Base-by-base conservation (phyloP, 2,329 filamentous ascomycete genomes). In the Trichoderma pleuroti region DNA sequence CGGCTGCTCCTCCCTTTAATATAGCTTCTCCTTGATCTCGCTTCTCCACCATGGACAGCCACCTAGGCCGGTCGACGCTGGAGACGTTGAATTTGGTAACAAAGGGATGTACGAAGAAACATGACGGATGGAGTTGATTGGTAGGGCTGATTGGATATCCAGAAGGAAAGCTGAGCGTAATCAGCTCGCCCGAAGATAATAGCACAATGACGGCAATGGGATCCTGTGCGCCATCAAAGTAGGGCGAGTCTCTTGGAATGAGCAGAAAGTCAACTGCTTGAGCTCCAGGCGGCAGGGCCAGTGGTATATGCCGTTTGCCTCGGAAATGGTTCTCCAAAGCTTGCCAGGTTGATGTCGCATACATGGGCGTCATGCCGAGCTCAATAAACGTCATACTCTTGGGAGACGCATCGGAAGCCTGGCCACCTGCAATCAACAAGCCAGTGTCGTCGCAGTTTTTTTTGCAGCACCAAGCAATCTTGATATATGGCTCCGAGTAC, bases 391-490 rank as follows among this genome's bases (percentile, higher is more conserved):
- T 97, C 72, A 99, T 81, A 6, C 93, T 93, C 79, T 92, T 94
- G 6, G 89, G 87, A 5, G 88, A 84, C 49, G 89, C 86, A 21
- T 91, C 90, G 0, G 88, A 86, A 2, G 88, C 84, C 72, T 91
- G 87, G 5, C 96, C 96, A 34, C 96, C 96, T 3, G 94, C 92
- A 69, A 99, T 87, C 49, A 99, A 82, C 28, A 99, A 85, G 2
- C 91, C 95, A 21, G 94, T 98, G 76, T 99, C 95, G 76, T 99
- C 96, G 0, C 94, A 92, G 77, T 98, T 97, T 72, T 91, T 87
- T 79, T 98, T 98, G 70, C 93, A 95, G 81, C 96, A 99, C 96
- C 96, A 99, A 1, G 90, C 87, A 70, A 98, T 89, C 73, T 90
- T 90, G 72, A 89, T 88, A 72, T 95, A 92, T 0, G 93, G 93